Evolutionary conservation across 139 green algal species (phyloP), one percentile per base, ranked within the genome.

Genomic region (Medakamo hakoo): DNA sequence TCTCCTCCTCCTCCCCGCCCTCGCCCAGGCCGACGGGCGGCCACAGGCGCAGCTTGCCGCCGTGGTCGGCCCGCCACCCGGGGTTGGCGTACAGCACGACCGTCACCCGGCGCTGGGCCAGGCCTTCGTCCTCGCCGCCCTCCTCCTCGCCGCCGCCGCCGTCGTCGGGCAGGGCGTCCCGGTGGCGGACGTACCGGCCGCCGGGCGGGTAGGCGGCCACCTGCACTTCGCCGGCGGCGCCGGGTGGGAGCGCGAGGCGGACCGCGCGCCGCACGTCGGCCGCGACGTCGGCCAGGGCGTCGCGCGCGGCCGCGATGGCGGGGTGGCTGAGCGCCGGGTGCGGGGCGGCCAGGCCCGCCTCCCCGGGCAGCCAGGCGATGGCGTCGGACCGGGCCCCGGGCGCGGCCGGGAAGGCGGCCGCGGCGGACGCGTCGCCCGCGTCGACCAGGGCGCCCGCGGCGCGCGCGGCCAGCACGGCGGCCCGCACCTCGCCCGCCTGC

Each of bases 141-240:
- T n/a, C n/a, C n/a, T n/a, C n/a, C n/a, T n/a, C n/a, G n/a, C 56
- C 30, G n/a, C 71, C 64, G 27, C 26, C 60, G n/a, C 74, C 77
- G 48, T 81, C 74, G 32, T 80, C 74, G 25, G 77, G 77, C 32
- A 84, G 63, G 3, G 77, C 74, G 63, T 84, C 77, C 14, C 69
- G 49, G 64, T 81, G 77, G 5, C 70, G 67, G 25, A 70, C 64
- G 49, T 81, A 78, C 24, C 67, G 60, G 16, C 66, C 64, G n/a
- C 62, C 28, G 9, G 31, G 19, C 2, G 69, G 67, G 49, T 81
- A 76, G 24, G 68, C 27, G 23, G 64, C 49, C 57, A 84, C 61
- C 68, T 77, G 72, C 55, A 76, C 78, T 63, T 84, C 78, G 65
- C 68, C 68, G 78, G 70, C 23, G 79, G 14, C 27, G 60, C 30